A percentile compares a stretch with the other conserved stretches of the same genome.
These are phyloP conservation scores for Cucurbita maxima DNA, from an alignment of 306 rosid genomes.

Conservation along the genomic window DNA sequence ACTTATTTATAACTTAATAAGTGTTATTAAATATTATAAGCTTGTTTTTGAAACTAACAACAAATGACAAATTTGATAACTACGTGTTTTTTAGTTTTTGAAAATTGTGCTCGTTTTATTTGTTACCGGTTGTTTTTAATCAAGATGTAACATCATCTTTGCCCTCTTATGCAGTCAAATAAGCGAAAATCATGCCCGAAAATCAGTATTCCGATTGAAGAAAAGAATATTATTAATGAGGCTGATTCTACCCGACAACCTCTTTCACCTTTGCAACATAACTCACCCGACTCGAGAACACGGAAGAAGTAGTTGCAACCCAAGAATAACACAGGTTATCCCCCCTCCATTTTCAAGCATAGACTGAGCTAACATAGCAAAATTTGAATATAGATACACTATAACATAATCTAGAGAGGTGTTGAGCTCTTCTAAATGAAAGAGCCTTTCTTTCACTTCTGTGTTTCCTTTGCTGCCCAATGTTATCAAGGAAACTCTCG, in stretches of 20 bases:
- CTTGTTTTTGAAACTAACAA: background rate
- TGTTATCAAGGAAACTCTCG: background rate
- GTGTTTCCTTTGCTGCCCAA: background rate
- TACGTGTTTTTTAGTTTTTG: no score
- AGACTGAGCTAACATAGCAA: background rate
- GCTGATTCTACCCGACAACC: conserved; percentile 46
- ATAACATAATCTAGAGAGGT: conserved; percentile 7
- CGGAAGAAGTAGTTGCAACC: conserved; percentile 23
- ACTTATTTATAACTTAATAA: background rate
- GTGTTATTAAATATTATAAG: background rate
- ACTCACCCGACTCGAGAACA: conserved; percentile 57
- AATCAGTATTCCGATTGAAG: conserved; percentile 38
- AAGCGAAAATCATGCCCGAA: conserved; percentile 59
- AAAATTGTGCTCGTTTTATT: no score
- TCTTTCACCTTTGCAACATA: conserved; percentile 53
- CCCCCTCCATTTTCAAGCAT: background rate
- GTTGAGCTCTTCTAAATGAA: conserved; percentile 12
- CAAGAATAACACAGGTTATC: background rate
- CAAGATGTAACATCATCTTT: background rate
- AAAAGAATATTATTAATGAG: conserved; percentile 46
- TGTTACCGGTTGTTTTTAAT: background rate
- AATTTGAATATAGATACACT: background rate
- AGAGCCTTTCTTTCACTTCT: background rate
- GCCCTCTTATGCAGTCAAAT: conserved; percentile 46
- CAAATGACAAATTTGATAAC: no score